A percentile compares a stretch with the other conserved stretches of the same genome.
Evolutionary conservation across 2,329 filamentous ascomycete genomes (phyloP).

Genomic region (Aschersonia sp.): DNA sequence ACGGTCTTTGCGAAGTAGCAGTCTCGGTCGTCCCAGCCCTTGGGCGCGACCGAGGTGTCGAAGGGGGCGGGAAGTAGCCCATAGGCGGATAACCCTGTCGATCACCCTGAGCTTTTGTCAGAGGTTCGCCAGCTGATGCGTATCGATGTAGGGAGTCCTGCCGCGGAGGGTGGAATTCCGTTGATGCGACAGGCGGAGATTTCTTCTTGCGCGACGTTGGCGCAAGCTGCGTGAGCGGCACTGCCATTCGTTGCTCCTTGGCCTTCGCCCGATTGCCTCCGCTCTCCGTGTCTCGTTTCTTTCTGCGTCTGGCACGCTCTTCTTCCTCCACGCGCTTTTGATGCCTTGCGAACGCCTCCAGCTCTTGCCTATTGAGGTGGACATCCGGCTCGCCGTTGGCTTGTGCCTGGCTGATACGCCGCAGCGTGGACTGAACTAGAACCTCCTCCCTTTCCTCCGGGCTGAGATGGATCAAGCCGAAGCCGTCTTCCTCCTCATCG

Average conservation of each 20-base stretch:
- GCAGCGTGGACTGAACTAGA: slow-evolving; percentile 63
- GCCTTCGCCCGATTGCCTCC: slow-evolving; percentile 21
- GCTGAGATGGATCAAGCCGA: slow-evolving; percentile 38
- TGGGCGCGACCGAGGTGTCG: slow-evolving; percentile 22
- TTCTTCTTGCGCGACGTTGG: slow-evolving; percentile 23
- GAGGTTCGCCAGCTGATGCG: slow-evolving; percentile 21
- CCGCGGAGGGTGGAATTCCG: slow-evolving; percentile 7
- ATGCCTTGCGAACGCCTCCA: slow-evolving; percentile 63
- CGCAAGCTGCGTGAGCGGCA: slow-evolving; percentile 38
- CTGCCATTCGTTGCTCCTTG: slow-evolving; percentile 33
- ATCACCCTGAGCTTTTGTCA: slow-evolving; percentile 12
- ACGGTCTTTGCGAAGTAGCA: slow-evolving; percentile 22
- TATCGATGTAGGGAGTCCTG: slow-evolving; percentile 23
- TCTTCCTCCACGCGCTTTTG: slow-evolving; percentile 41
- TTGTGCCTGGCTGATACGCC: slow-evolving; percentile 66
- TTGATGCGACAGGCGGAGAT: slow-evolving; percentile 8
- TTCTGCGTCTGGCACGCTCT: slow-evolving; percentile 53
- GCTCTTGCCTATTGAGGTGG: slow-evolving; percentile 63
- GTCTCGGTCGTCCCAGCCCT: slow-evolving; percentile 29
- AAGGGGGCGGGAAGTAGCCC: slow-evolving; percentile 36
- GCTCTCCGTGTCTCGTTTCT: slow-evolving; percentile 32
- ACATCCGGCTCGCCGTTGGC: slow-evolving; percentile 66
- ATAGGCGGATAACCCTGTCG: slow-evolving; percentile 27
- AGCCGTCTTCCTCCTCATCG: slow-evolving; percentile 25
- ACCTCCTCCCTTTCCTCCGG: slow-evolving; percentile 56